These are phyloP conservation scores for Magnaporthiopsis rhizophila DNA, from an alignment of 2,329 filamentous ascomycete species.

Conservation along the genomic window DNA sequence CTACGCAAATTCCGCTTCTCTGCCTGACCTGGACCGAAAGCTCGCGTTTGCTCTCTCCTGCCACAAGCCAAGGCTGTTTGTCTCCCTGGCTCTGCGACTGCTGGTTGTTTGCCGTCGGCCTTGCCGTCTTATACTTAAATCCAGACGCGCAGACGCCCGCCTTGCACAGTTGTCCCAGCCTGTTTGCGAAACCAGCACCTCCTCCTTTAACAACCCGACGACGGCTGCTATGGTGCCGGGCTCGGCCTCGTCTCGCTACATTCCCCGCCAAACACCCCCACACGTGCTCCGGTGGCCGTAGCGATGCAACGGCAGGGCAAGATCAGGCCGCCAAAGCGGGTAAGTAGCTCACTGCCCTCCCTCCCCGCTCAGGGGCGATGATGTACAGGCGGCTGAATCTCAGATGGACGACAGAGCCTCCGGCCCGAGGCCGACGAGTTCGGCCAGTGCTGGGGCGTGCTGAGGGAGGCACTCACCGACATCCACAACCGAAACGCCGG, in stretches of 20 bases:
- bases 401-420: neutral
- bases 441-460: constrained; percentile 72
- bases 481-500: constrained; percentile 93
- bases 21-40: neutral
- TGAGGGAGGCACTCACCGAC: constrained; percentile 70
- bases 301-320: constrained; percentile 33
- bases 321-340: constrained; percentile 59
- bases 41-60: neutral
- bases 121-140: too few relatives aligned
- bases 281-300: neutral
- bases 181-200: neutral
- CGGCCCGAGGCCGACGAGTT: constrained; percentile 62
- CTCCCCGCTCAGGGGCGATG: too few relatives aligned
- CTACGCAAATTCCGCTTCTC: neutral
- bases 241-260: neutral
- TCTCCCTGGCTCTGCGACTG: neutral
- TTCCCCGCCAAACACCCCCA: neutral
- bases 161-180: neutral
- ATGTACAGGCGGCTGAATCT: neutral
- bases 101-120: neutral
- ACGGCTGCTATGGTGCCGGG: neutral
- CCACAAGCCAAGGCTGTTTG: neutral
- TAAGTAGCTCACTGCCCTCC: constrained; percentile 23
- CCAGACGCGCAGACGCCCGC: neutral
- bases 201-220: neutral